Conservation (phyloP, 2,329 filamentous ascomycete species). For the Fusarium fujikuroi region DNA sequence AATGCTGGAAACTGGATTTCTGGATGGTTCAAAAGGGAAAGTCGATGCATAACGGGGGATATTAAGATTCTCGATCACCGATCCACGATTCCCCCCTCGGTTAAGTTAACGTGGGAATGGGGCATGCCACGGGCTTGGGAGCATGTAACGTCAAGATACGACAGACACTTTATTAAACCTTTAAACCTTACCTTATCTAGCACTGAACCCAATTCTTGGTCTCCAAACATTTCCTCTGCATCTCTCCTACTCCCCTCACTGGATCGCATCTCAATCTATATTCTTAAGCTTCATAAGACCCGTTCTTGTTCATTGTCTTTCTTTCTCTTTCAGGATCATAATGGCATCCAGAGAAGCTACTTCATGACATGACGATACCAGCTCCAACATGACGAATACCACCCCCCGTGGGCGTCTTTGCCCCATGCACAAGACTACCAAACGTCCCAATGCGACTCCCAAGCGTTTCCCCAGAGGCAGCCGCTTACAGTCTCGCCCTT, state of each 20-base stretch:
- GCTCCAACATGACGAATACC: constrained; percentile 28
- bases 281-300: neutral
- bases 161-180: constrained; percentile 2
- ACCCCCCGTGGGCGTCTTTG: constrained; percentile 12
- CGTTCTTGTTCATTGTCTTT: neutral
- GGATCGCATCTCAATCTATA: neutral
- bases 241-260: neutral
- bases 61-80: constrained; percentile 4
- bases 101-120: constrained; percentile 20
- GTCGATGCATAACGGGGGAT: neutral
- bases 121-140: neutral
- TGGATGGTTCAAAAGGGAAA: constrained; percentile 6
- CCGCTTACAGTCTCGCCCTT: constrained; percentile 59
- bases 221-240: constrained; percentile 12
- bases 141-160: constrained; percentile 37
- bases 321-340: neutral
- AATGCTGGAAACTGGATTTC: constrained; percentile 26
- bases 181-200: constrained; percentile 14
- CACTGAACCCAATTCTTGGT: neutral
- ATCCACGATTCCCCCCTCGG: constrained; percentile 16
- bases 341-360: constrained; percentile 29
- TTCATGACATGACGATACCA: constrained; percentile 41
- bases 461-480: constrained; percentile 45
- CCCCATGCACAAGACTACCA: constrained; percentile 8
- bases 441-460: constrained; percentile 9